Evolutionary conservation across 1,284 basidiomycete genomes (phyloP).

Genomic region (Tilletia setariae): DNA sequence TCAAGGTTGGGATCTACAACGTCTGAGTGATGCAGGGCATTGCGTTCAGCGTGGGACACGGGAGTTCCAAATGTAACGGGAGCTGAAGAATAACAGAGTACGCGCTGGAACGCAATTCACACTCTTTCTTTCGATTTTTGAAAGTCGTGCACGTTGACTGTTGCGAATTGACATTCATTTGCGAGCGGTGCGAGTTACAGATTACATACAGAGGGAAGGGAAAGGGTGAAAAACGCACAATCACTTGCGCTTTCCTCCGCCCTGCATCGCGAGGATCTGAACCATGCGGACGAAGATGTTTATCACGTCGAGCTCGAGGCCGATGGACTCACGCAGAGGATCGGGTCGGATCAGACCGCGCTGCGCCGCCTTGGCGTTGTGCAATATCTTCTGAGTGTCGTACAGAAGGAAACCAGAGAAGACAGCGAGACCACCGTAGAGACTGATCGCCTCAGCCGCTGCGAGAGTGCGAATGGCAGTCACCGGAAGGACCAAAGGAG

Average conservation of each 20-base stretch:
- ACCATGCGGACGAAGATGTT: constrained; percentile 68
- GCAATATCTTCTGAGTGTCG: constrained; percentile 77
- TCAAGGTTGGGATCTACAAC: neutral
- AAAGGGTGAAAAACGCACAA: neutral
- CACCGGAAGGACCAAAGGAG: constrained; percentile 79
- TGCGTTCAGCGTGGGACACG: no score
- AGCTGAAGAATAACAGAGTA: no score
- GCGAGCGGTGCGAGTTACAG: constrained; percentile 4
- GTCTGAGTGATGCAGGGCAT: neutral
- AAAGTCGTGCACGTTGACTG: no score
- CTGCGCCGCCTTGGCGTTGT: constrained; percentile 71
- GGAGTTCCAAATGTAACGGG: no score
- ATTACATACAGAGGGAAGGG: neutral
- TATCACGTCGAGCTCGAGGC: constrained; percentile 79
- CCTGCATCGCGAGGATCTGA: constrained; percentile 67
- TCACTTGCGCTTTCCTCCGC: constrained; percentile 35
- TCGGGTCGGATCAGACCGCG: constrained; percentile 68
- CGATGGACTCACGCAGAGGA: constrained; percentile 70
- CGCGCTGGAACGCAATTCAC: no score
- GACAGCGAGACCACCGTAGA: constrained; percentile 76
- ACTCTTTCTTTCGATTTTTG: no score
- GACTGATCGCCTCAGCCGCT: constrained; percentile 71
- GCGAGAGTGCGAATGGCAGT: constrained; percentile 71
- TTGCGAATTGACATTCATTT: neutral
- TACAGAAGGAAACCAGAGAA: constrained; percentile 82